phyloP scores from a whole-genome alignment of 2,329 filamentous ascomycete species.

The Podosphaera fusca region DNA sequence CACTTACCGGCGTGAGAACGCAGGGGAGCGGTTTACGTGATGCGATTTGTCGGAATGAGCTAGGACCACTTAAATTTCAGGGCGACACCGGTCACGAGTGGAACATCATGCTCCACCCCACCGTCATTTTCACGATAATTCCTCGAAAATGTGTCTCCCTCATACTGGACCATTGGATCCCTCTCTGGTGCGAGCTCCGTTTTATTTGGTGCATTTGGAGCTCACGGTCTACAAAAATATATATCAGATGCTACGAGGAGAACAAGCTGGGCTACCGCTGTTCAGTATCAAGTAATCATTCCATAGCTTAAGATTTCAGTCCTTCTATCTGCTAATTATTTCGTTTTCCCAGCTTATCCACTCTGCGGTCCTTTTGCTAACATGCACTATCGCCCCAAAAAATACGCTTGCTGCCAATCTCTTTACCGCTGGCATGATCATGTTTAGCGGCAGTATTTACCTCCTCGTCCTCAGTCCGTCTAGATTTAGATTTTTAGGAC shows the following conservation, averaged over 20 bases:
- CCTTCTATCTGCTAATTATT: neutral
- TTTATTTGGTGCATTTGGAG: conserved; percentile 40
- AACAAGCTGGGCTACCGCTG: conserved; percentile 38
- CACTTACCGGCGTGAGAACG: no score
- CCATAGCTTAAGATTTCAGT: neutral
- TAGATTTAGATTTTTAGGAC: conserved; percentile 34
- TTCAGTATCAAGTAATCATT: conserved; percentile 37
- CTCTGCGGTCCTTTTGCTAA: conserved; percentile 33
- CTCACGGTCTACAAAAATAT: conserved; percentile 39
- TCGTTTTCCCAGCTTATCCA: conserved; percentile 30
- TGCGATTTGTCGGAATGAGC: no score
- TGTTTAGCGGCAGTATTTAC: conserved; percentile 45
- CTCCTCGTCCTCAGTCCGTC: conserved; percentile 37
- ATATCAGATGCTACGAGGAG: conserved; percentile 34
- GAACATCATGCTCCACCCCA: no score
- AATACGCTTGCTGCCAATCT: conserved; percentile 32
- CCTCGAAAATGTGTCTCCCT: conserved; percentile 6
- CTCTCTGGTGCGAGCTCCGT: conserved; percentile 39
- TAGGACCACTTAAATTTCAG: no score
- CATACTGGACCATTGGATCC: conserved; percentile 39
- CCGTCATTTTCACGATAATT: neutral
- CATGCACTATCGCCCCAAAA: conserved; percentile 26
- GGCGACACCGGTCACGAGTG: no score
- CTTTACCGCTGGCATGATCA: conserved; percentile 41
- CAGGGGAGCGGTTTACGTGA: no score